These are phyloP conservation scores for Colletotrichum truncatum DNA, from an alignment of 2,329 filamentous ascomycete species.

Conservation along the genomic window DNA sequence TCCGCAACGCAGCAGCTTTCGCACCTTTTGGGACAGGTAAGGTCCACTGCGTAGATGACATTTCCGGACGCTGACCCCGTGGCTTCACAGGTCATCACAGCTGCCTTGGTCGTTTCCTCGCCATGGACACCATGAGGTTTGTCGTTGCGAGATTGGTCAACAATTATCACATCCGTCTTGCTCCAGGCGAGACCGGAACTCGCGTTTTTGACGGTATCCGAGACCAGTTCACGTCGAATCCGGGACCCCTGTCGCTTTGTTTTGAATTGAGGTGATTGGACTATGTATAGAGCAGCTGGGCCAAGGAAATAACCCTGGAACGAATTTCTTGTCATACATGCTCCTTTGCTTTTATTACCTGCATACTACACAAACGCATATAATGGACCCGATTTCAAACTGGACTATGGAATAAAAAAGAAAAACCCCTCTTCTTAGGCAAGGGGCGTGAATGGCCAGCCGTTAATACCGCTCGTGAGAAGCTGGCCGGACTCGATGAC, in stretches of 20 bases:
- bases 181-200: slow-evolving; percentile 22
- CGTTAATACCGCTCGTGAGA: slow-evolving; percentile 21
- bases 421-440: neutral
- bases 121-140: slow-evolving; percentile 25
- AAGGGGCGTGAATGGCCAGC: slow-evolving; percentile 13
- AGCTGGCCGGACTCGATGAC: slow-evolving; percentile 10
- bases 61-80: neutral
- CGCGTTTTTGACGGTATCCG: slow-evolving; percentile 25
- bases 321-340: neutral
- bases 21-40: slow-evolving; percentile 44
- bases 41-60: neutral
- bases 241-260: slow-evolving; percentile 26
- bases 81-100: slow-evolving; percentile 17
- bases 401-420: no score
- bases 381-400: neutral
- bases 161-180: slow-evolving; percentile 22
- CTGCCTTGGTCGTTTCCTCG: slow-evolving; percentile 27
- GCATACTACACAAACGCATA: neutral
- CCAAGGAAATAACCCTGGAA: neutral
- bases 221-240: slow-evolving; percentile 28
- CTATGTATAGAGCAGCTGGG: neutral
- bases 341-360: neutral
- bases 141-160: slow-evolving; percentile 26
- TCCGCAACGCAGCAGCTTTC: slow-evolving; percentile 41
- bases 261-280: slow-evolving; percentile 22